phyloP scores from a whole-genome alignment of 164 flowering plant genomes.

The Santalum album region DNA sequence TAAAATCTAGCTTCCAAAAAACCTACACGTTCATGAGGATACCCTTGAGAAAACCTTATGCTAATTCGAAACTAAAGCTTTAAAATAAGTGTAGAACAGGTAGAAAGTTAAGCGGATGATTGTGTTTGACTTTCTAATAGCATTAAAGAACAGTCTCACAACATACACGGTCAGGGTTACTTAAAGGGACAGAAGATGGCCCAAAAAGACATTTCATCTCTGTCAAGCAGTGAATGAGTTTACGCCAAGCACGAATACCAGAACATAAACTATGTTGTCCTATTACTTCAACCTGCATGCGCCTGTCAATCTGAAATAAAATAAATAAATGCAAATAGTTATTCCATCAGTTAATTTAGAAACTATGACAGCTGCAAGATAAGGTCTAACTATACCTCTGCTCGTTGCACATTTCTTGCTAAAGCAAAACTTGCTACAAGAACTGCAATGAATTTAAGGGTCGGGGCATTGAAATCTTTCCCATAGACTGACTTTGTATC shows the following conservation, averaged over 20 bases:
- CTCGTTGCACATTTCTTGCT: constrained; percentile 92
- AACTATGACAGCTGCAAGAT: background rate
- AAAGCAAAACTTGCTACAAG: constrained; percentile 95
- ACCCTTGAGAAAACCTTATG: background rate
- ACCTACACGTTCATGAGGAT: constrained; percentile 30
- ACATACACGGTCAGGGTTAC: constrained; percentile 55
- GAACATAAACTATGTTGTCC: constrained; percentile 43
- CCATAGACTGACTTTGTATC: constrained; percentile 85
- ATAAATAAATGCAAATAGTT: background rate
- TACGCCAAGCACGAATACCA: constrained; percentile 88
- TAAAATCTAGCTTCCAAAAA: constrained; percentile 89
- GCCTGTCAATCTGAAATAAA: constrained; percentile 73
- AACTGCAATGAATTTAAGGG: constrained; percentile 87
- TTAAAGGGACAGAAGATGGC: constrained; percentile 44
- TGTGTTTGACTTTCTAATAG: too few species aligned
- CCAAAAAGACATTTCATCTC: constrained; percentile 84
- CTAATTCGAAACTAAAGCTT: too few species aligned
- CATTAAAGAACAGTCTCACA: constrained; percentile 3
- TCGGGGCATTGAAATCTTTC: constrained; percentile 81
- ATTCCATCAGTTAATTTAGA: background rate
- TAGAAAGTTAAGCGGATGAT: too few species aligned
- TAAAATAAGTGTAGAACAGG: too few species aligned
- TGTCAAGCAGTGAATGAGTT: constrained; percentile 68
- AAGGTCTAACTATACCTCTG: constrained; percentile 50
- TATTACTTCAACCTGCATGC: constrained; percentile 60